Evolutionary conservation across 106 monocot genomes (phyloP), one percentile per base, ranked within the genome.

Genomic region (Hemerocallis citrina): DNA sequence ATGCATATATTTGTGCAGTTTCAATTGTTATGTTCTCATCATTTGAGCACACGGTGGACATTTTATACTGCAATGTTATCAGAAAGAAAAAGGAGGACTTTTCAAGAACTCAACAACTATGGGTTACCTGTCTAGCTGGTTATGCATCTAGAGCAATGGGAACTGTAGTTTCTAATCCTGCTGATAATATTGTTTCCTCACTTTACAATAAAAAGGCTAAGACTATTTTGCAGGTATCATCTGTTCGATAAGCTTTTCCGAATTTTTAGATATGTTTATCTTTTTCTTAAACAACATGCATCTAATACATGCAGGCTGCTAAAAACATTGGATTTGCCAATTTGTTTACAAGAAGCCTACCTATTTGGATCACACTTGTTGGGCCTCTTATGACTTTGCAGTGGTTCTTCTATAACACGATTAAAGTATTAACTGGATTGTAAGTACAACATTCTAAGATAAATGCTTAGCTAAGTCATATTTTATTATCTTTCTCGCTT

Each of bases 321-420:
- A 94, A 64, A 66, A 81, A 48, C 8, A 94, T 89, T 38, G 94
- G 94, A 3, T 22, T 89, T 68, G 41, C 63, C 10, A 80, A 77
- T 65, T 60, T 94, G 67, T 89, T 94, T 62, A 94, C 80, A 23
- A 82, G 94, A 83, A 94, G 94, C 63, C 82, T 94, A 50, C 86
- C 94, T 34, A 60, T 94, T 55, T 52, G 94, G n/a, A 78, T 94
- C 31, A 59, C 78, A 29, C 72, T 94, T 44, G 94, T 89, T 20
- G 94, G 94, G 34, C 94, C 94, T 15, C 86, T 94, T 59, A 44
- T 94, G 50, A 83, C 89, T 13, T 33, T 89, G 77, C 94, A 94
- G 66, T 94, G 94, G 94, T 94, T 94, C 75, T 85, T 86, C 65
- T 89, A 89, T 28, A 89, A 94, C 60, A 82, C 78, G 49, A 94